Evolutionary conservation across 73 alveolate genomes (phyloP).

Genomic region (Uronychia setigera): DNA sequence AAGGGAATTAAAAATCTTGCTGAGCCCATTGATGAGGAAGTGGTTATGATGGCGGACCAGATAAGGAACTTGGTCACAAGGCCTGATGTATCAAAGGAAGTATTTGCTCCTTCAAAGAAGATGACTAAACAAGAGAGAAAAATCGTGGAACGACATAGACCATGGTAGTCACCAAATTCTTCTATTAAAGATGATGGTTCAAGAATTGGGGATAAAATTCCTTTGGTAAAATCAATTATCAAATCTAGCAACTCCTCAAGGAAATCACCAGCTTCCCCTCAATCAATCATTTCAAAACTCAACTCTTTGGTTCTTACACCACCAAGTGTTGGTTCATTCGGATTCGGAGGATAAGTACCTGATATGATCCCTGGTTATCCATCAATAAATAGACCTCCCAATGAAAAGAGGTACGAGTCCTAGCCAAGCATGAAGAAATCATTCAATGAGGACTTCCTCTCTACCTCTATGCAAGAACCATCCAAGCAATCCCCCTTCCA

Average conservation of each 20-base stretch:
- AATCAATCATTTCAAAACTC: background rate
- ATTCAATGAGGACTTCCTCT: too few species aligned
- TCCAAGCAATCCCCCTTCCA: too few species aligned
- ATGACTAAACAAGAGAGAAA: background rate
- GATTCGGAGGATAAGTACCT: too few species aligned
- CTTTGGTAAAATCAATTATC: background rate
- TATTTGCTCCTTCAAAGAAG: background rate
- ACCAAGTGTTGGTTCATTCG: too few species aligned
- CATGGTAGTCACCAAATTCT: background rate
- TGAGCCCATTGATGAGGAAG: background rate
- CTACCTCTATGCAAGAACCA: too few species aligned
- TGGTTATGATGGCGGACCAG: background rate
- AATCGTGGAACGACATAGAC: background rate
- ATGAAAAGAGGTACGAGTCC: too few species aligned
- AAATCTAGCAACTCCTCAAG: background rate
- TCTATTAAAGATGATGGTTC: background rate
- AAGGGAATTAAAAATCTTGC: background rate
- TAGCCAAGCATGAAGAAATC: too few species aligned
- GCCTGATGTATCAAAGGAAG: background rate
- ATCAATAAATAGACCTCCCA: too few species aligned
- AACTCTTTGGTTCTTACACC: background rate
- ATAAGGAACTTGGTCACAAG: background rate
- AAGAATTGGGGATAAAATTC: background rate
- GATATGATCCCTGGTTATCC: too few species aligned
- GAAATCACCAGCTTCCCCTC: background rate